A percentile compares a stretch with the other conserved stretches of the same genome.
phyloP scores from a whole-genome alignment of 2,329 filamentous ascomycete genomes.

The Calonectria hawksworthii region DNA sequence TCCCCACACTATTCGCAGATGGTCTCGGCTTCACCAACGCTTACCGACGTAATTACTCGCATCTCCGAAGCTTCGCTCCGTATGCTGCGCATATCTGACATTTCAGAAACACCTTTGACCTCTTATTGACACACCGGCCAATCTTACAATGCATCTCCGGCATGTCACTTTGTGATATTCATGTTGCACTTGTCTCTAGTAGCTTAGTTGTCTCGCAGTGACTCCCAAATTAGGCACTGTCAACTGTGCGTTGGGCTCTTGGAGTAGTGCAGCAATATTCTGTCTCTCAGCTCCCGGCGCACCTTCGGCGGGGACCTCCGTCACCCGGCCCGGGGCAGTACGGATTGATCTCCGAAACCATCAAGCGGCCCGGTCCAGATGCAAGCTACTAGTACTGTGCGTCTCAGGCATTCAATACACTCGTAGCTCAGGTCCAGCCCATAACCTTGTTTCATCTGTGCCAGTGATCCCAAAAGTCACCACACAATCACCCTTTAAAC shows the following conservation, averaged over 20 bases:
- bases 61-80: slow-evolving; percentile 10
- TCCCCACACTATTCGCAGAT: slow-evolving; percentile 7
- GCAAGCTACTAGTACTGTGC: neutral
- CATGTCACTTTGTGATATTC: neutral
- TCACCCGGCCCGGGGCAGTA: slow-evolving; percentile 21
- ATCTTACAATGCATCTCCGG: neutral
- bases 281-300: neutral
- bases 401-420: neutral
- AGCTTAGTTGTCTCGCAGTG: neutral
- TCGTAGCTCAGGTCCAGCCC: neutral
- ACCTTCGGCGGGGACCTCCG: slow-evolving; percentile 16
- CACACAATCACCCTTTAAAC: neutral
- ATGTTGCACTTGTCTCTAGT: neutral
- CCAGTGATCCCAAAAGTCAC: neutral
- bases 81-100: neutral
- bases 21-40: slow-evolving; percentile 12
- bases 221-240: neutral
- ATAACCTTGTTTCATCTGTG: slow-evolving; percentile 1
- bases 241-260: too few relatives aligned
- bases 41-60: slow-evolving; percentile 26
- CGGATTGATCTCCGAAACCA: neutral
- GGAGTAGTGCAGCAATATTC: neutral
- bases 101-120: neutral
- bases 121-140: neutral
- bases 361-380: slow-evolving; percentile 19